Percentiles rank a stretch among this genome's conserved stretches.
Evolutionary conservation across 805 yeast species (phyloP).

Genomic region (Yarrowia alimentaria): DNA sequence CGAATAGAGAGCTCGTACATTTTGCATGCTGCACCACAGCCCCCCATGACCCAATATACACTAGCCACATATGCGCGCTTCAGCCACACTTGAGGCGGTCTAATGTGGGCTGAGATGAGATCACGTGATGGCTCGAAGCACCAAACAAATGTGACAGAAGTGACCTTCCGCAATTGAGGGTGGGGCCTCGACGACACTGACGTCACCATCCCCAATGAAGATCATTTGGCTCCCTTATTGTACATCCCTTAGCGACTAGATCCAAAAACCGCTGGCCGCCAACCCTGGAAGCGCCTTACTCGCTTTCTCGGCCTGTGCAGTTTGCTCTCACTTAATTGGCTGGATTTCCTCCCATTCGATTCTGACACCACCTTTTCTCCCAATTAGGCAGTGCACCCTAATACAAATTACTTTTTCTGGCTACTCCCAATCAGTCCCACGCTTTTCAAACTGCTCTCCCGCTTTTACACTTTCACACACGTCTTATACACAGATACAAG

Average conservation of each 20-base stretch:
- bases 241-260: too few relatives aligned
- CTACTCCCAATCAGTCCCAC: constrained; percentile 6
- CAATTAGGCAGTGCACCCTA: not conserved
- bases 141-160: too few relatives aligned
- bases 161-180: too few relatives aligned
- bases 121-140: constrained; percentile 20
- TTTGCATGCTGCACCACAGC: not conserved
- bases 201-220: too few relatives aligned
- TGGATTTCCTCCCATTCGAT: constrained; percentile 10
- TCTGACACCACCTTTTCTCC: constrained; percentile 27
- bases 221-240: not conserved
- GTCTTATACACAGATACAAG: constrained; percentile 25
- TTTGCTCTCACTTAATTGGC: constrained; percentile 21
- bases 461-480: constrained; percentile 28
- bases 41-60: not conserved
- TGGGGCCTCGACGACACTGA: too few relatives aligned
- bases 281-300: too few relatives aligned
- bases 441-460: constrained; percentile 25
- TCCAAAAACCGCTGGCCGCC: too few relatives aligned
- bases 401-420: not conserved
- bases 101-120: not conserved
- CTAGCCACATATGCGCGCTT: not conserved
- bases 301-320: constrained; percentile 13
- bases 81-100: not conserved
- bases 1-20: too few relatives aligned